A percentile compares a stretch with the other conserved stretches of the same genome.
These are phyloP conservation scores for Rhododendron vialii DNA, from an alignment of 148 eudicot species.

Conservation along the genomic window DNA sequence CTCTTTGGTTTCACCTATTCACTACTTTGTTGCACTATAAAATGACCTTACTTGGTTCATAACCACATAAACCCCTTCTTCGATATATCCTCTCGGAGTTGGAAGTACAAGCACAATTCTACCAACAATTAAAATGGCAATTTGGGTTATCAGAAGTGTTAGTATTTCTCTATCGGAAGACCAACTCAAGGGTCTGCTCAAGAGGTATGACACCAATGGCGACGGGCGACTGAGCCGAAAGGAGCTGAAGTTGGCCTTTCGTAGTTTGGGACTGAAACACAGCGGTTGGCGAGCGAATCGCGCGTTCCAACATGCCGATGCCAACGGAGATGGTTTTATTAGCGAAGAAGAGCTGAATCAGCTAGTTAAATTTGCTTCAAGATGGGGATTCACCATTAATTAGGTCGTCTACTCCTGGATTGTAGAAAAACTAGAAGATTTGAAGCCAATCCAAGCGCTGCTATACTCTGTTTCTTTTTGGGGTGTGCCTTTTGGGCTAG, in stretches of 20 bases:
- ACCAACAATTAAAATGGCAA: background rate
- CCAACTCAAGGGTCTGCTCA: background rate
- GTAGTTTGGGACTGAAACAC: background rate
- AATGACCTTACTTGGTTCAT: background rate
- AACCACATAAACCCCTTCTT: background rate
- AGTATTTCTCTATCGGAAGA: background rate
- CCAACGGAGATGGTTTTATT: conserved; percentile 5
- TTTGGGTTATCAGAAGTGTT: background rate
- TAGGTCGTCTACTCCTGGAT: background rate
- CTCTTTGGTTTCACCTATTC: no score
- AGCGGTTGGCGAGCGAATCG: background rate
- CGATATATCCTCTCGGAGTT: background rate
- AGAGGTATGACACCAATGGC: conserved; percentile 3
- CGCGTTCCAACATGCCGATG: background rate
- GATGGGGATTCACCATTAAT: background rate
- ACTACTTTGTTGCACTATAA: background rate
- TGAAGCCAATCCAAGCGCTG: background rate
- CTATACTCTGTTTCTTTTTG: background rate
- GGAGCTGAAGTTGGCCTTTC: conserved; percentile 4
- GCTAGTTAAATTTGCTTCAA: conserved; percentile 6
- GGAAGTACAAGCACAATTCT: background rate
- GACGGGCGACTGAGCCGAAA: background rate
- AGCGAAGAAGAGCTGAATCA: conserved; percentile 8
- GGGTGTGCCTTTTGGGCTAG: background rate
- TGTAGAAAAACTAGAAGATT: background rate